Evolutionary conservation across 2,329 filamentous ascomycete species (phyloP), one percentile per base, ranked within the genome.

Genomic region (Paracoccidioides lutzii): DNA sequence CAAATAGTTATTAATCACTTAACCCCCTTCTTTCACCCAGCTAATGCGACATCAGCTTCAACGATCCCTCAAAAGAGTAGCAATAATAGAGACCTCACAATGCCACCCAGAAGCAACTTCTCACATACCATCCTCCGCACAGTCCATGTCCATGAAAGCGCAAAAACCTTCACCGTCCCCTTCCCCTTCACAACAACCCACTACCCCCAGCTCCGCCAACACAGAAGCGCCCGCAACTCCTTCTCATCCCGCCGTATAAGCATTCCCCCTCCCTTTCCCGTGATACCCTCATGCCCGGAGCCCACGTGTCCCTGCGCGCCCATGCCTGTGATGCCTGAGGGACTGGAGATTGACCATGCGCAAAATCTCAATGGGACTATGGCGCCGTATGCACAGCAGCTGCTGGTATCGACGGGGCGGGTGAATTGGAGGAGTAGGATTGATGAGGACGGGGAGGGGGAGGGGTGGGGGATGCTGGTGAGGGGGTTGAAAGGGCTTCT

Each of bases 341-440:
- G 81, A 3, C 76, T 94, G 14, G 81, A 84, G 28, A 90, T 96
- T 54, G 90, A 96, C 66, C 77, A 79, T 63, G 78, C 81, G 58
- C 80, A 80, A 42, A 76, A 79, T 15, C 74, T 96, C 45, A 84
- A 87, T 65, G 87, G 87, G 10, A 85, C 86, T 5, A 90, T 95
- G 72, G 77, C 85, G 1, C 75, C 78, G 0, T 95, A 95, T 67
- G 78, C 83, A 0, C 85, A 94, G 69, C 90, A 96, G 63, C 80
- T 96, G 3, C 71, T 97, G 8, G 77, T 96, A 12, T 90, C 86
- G 59, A 95, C 90, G 0, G 90, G 88, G 4, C 81, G 82, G 58
- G 73, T 78, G 35, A 87, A 95, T 71, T 96, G 90, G 90, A 76
- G 78, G 33, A 90, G 86, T 65, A 81, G 81, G 56, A 94, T 96